These are phyloP conservation scores for Primulina tabacum DNA, from an alignment of 257 asterid species.

Conservation along the genomic window DNA sequence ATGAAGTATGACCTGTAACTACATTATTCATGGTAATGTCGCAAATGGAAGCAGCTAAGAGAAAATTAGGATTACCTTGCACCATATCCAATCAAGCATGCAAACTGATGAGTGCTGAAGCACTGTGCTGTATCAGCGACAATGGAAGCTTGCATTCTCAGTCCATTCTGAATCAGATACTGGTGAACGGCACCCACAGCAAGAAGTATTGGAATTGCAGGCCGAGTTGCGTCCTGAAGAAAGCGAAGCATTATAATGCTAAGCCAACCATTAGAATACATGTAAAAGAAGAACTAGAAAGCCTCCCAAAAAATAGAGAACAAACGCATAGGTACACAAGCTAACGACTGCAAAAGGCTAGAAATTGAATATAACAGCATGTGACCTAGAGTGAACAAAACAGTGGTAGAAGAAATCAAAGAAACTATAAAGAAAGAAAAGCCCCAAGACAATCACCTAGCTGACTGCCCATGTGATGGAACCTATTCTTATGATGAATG, in stretches of 20 bases:
- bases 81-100: slow-evolving; percentile 98
- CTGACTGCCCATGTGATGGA: background rate
- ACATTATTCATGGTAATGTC: slow-evolving; percentile 3
- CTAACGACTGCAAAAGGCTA: too few species aligned
- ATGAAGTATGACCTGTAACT: slow-evolving; percentile 10
- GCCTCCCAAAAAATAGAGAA: background rate
- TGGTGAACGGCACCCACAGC: slow-evolving; percentile 99
- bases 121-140: slow-evolving; percentile 99
- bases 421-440: slow-evolving; percentile 8
- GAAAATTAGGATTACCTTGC: slow-evolving; percentile 68
- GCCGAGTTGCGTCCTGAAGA: slow-evolving; percentile 85
- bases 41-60: slow-evolving; percentile 17
- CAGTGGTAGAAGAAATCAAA: background rate
- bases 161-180: slow-evolving; percentile 96
- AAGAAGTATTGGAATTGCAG: slow-evolving; percentile 96
- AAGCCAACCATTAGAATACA: slow-evolving; percentile 3
- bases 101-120: slow-evolving; percentile 99
- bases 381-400: too few species aligned
- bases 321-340: background rate
- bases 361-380: too few species aligned
- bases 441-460: background rate
- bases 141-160: slow-evolving; percentile 96
- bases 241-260: slow-evolving; percentile 25
- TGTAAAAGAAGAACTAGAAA: slow-evolving; percentile 2
- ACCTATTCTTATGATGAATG: background rate